These are phyloP conservation scores for Ganoderma multipileum DNA, from an alignment of 1,284 basidiomycete genomes.

Conservation along the genomic window DNA sequence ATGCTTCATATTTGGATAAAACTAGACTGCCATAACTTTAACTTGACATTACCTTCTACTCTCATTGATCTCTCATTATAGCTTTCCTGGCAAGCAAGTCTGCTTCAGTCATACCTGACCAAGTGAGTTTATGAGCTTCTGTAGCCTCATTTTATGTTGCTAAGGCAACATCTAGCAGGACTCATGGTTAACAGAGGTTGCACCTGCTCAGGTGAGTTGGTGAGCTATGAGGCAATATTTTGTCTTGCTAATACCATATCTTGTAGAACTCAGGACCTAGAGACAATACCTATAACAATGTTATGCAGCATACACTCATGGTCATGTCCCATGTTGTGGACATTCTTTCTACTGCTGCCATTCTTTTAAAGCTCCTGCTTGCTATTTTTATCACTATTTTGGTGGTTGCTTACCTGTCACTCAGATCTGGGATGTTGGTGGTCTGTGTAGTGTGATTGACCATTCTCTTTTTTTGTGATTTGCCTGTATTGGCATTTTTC, in stretches of 20 bases:
- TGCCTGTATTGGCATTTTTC: neutral
- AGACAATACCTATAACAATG: neutral
- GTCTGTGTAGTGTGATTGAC: neutral
- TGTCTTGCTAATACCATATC: neutral
- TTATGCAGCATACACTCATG: neutral
- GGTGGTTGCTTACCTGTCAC: neutral
- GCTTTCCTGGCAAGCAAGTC: no score
- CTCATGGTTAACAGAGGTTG: no score
- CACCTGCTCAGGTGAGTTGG: no score
- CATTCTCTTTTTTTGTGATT: neutral
- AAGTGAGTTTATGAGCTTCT: no score
- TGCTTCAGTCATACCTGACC: no score
- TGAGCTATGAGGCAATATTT: no score
- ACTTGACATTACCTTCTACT: no score
- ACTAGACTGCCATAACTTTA: no score
- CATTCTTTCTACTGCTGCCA: neutral
- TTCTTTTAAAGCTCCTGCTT: neutral
- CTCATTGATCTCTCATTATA: no score
- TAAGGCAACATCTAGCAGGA: no score
- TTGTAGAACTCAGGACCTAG: neutral
- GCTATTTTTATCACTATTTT: neutral
- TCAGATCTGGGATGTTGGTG: neutral
- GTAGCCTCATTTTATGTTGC: no score
- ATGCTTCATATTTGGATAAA: no score
- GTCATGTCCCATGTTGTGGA: neutral